These are phyloP conservation scores for Kodamaea restingae DNA, from an alignment of 805 yeast genomes.

Conservation along the genomic window DNA sequence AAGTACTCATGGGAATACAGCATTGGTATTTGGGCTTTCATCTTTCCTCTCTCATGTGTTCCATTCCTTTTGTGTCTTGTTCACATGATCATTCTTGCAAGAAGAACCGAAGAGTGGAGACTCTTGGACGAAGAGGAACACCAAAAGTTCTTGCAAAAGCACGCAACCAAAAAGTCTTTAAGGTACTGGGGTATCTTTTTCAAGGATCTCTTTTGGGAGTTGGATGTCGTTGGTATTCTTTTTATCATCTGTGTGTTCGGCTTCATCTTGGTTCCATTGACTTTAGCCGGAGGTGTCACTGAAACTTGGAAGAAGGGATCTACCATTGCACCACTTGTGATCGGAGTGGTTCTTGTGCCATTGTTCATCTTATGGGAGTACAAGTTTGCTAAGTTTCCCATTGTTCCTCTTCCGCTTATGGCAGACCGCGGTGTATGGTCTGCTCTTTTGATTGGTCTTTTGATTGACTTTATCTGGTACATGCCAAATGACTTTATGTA, in stretches of 20 bases:
- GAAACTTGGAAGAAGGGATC: slow-evolving; percentile 56
- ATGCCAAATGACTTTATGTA: slow-evolving; percentile 70
- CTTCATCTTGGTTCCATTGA: slow-evolving; percentile 65
- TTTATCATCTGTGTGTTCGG: slow-evolving; percentile 56
- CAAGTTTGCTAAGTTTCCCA: slow-evolving; percentile 50
- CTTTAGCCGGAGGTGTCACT: slow-evolving; percentile 64
- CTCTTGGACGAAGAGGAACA: slow-evolving; percentile 2
- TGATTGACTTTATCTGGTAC: slow-evolving; percentile 59
- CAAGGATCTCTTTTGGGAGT: slow-evolving; percentile 48
- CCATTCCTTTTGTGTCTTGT: slow-evolving; percentile 53
- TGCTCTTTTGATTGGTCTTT: slow-evolving; percentile 55
- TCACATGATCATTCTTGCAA: slow-evolving; percentile 55
- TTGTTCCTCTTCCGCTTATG: slow-evolving; percentile 55
- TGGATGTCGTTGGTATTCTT: slow-evolving; percentile 62
- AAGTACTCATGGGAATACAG: slow-evolving; percentile 63
- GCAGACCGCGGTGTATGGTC: slow-evolving; percentile 73
- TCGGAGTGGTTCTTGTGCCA: slow-evolving; percentile 62
- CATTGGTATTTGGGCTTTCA: slow-evolving; percentile 77
- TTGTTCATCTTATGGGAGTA: slow-evolving; percentile 58
- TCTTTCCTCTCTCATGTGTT: slow-evolving; percentile 61
- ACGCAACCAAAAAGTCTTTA: slow-evolving; percentile 18
- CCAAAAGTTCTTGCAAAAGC: slow-evolving; percentile 18
- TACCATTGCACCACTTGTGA: slow-evolving; percentile 63
- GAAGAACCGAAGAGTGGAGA: slow-evolving; percentile 49
- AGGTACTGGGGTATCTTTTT: slow-evolving; percentile 16